Percentiles rank a stretch among this genome's conserved stretches.
Conservation (phyloP, 176 grass and related monocot species). For the Zea luxurians region DNA sequence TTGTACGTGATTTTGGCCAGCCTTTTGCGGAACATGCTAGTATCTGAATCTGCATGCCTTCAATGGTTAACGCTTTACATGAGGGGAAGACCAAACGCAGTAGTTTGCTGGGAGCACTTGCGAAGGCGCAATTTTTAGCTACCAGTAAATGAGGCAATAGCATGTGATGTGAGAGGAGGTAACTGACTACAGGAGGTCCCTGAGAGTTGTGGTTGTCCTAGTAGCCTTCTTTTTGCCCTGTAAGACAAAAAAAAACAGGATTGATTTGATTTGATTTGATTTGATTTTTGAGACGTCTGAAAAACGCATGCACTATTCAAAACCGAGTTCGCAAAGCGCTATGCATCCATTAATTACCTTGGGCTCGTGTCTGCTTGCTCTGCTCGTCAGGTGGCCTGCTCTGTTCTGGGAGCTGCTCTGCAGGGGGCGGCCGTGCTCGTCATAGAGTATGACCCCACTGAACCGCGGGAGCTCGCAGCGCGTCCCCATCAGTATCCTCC, state of each 20-base stretch:
- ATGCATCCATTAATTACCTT: background rate
- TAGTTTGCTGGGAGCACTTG: background rate
- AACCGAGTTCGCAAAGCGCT: background rate
- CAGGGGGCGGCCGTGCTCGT: conserved; percentile 40
- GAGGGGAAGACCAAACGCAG: background rate
- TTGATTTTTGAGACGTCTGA: background rate
- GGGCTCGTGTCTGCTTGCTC: background rate
- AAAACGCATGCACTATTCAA: background rate
- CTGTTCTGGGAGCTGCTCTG: conserved; percentile 24
- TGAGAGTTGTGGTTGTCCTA: conserved; percentile 30
- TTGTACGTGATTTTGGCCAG: too few relatives aligned
- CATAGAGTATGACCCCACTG: conserved; percentile 52
- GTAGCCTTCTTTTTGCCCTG: conserved; percentile 35
- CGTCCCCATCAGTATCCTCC: conserved; percentile 52
- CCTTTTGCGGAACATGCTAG: too few relatives aligned
- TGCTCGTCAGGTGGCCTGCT: conserved; percentile 10
- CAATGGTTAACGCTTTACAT: background rate
- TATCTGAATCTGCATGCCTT: background rate
- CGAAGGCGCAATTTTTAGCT: background rate
- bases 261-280: too few relatives aligned
- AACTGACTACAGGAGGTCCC: conserved; percentile 39
- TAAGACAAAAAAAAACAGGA: background rate
- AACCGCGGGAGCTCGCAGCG: conserved; percentile 50
- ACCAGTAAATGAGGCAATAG: background rate
- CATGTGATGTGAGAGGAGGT: background rate